These are phyloP conservation scores for Serendipita sp. DNA, from an alignment of 1,284 basidiomycete genomes.

Conservation along the genomic window DNA sequence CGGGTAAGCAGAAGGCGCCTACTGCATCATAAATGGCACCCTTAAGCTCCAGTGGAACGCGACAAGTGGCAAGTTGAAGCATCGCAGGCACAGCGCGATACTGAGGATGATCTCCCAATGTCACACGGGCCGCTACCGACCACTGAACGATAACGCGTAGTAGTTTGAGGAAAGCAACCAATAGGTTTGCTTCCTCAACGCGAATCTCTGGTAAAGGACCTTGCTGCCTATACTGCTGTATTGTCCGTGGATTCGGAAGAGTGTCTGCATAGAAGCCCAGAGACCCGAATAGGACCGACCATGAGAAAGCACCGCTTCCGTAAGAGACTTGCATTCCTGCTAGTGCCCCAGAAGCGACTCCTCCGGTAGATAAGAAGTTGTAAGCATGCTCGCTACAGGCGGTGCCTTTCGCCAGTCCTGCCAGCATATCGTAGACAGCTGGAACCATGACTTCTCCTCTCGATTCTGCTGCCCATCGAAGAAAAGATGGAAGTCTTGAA, in stretches of 20 bases:
- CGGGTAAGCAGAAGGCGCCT: constrained; percentile 71
- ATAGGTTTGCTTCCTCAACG: constrained; percentile 27
- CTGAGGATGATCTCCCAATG: constrained; percentile 64
- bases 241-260: constrained; percentile 17
- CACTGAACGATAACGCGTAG: constrained; percentile 66
- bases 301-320: constrained; percentile 21
- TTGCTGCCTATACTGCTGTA: constrained; percentile 12
- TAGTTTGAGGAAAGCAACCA: constrained; percentile 69
- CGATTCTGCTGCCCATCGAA: constrained; percentile 73
- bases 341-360: constrained; percentile 38
- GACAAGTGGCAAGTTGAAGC: constrained; percentile 63
- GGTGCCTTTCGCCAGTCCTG: constrained; percentile 71
- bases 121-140: constrained; percentile 66
- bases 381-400: constrained; percentile 73
- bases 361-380: constrained; percentile 47
- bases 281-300: constrained; percentile 37
- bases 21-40: constrained; percentile 75
- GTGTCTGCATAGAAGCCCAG: constrained; percentile 37
- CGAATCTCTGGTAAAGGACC: background rate
- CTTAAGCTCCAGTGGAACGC: constrained; percentile 82
- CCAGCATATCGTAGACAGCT: constrained; percentile 78
- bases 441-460: constrained; percentile 59
- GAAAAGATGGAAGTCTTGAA: constrained; percentile 50
- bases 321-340: constrained; percentile 36
- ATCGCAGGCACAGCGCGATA: constrained; percentile 70